Percentiles rank a stretch among this genome's conserved stretches.
Conservation (phyloP, 306 rosid genomes). For the Medicago arabica region DNA sequence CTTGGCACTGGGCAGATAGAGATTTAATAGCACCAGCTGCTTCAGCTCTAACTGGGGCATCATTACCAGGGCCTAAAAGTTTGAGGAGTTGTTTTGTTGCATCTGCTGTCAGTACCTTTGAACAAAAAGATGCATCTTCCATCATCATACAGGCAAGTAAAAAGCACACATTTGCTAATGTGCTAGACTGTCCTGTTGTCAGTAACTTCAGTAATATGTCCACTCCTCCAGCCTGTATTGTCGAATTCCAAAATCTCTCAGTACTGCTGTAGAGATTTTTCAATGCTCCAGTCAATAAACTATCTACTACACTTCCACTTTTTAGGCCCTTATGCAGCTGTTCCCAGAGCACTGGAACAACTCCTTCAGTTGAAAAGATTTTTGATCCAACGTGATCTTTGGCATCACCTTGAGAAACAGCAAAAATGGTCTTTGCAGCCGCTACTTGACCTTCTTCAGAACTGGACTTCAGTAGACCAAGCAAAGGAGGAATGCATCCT, state of each 20-base stretch:
- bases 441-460: slow-evolving; percentile 92
- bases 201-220: slow-evolving; percentile 88
- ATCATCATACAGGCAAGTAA: slow-evolving; percentile 89
- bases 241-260: slow-evolving; percentile 94
- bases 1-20: slow-evolving; percentile 90
- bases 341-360: slow-evolving; percentile 95
- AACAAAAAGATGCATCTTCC: slow-evolving; percentile 90
- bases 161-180: slow-evolving; percentile 92
- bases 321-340: slow-evolving; percentile 80
- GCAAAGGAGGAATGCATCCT: slow-evolving; percentile 98
- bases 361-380: slow-evolving; percentile 98
- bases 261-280: slow-evolving; percentile 90
- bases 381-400: slow-evolving; percentile 96
- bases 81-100: slow-evolving; percentile 88
- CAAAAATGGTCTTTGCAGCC: slow-evolving; percentile 90
- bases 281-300: slow-evolving; percentile 93
- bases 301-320: slow-evolving; percentile 79
- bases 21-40: slow-evolving; percentile 97
- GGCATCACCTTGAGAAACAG: slow-evolving; percentile 95
- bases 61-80: slow-evolving; percentile 90
- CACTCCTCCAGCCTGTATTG: slow-evolving; percentile 89
- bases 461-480: slow-evolving; percentile 90
- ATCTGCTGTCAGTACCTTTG: slow-evolving; percentile 78
- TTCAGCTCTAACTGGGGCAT: slow-evolving; percentile 95
- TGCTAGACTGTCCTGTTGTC: slow-evolving; percentile 77